Conservation (phyloP, 1,284 basidiomycete species). For the Marasmius fiardii region DNA sequence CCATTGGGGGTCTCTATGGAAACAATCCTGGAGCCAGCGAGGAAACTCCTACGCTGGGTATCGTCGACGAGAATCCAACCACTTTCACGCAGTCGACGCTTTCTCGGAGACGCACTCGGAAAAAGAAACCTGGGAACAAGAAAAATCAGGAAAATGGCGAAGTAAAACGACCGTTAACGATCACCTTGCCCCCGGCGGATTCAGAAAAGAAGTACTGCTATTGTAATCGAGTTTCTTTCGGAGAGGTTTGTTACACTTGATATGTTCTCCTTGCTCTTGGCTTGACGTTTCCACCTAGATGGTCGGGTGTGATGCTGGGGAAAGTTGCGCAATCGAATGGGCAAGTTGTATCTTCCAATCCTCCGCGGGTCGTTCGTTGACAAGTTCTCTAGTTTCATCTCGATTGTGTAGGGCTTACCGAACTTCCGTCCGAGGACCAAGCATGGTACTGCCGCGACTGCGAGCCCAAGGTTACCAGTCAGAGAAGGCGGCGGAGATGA, state of each 20-base stretch:
- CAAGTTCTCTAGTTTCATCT: slow-evolving; percentile 61
- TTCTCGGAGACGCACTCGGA: slow-evolving; percentile 3
- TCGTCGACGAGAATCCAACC: slow-evolving; percentile 1
- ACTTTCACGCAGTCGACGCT: slow-evolving; percentile 9
- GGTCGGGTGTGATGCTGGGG: slow-evolving; percentile 74
- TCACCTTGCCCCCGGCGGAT: slow-evolving; percentile 16
- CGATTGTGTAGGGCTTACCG: slow-evolving; percentile 61
- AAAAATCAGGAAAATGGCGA: not conserved
- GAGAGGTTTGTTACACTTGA: slow-evolving; percentile 48
- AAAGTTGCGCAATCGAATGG: slow-evolving; percentile 72
- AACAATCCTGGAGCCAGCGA: slow-evolving; percentile 7
- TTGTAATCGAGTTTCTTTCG: slow-evolving; percentile 73
- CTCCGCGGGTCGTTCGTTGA: slow-evolving; percentile 9
- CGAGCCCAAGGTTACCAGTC: slow-evolving; percentile 25
- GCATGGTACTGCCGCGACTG: slow-evolving; percentile 78
- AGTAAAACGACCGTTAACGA: not conserved
- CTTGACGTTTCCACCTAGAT: slow-evolving; percentile 46
- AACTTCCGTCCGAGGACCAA: slow-evolving; percentile 52
- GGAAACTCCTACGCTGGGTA: slow-evolving; percentile 8
- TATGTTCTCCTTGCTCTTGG: slow-evolving; percentile 5
- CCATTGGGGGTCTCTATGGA: slow-evolving; percentile 6
- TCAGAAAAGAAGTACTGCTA: slow-evolving; percentile 69
- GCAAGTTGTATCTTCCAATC: slow-evolving; percentile 34
- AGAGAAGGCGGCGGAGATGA: slow-evolving; percentile 11
- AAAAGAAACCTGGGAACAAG: not conserved